phyloP scores from a whole-genome alignment of 2,329 filamentous ascomycete species.

The Fusarium dlaminii region DNA sequence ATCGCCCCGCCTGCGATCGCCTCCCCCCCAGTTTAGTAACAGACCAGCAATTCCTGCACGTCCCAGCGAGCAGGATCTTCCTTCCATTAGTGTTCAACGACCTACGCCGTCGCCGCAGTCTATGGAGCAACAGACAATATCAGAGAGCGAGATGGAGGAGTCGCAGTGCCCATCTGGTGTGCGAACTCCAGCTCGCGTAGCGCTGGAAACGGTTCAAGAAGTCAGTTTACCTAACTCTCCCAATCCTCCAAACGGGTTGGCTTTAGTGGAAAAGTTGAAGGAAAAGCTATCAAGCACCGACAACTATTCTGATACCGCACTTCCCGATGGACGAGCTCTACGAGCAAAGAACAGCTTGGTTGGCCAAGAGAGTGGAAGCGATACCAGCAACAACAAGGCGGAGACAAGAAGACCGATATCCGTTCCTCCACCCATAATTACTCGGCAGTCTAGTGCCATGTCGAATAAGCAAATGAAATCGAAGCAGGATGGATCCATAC shows the following conservation, averaged over 20 bases:
- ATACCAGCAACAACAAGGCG: slow-evolving; percentile 65
- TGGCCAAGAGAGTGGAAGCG: slow-evolving; percentile 70
- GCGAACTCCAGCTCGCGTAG: slow-evolving; percentile 69
- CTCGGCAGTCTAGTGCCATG: slow-evolving; percentile 70
- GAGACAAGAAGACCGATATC: slow-evolving; percentile 55
- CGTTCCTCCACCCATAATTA: slow-evolving; percentile 64
- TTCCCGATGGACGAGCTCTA: slow-evolving; percentile 53
- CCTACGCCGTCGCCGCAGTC: slow-evolving; percentile 58
- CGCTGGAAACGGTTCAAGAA: slow-evolving; percentile 91
- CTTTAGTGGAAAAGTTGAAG: slow-evolving; percentile 60
- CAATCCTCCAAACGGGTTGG: slow-evolving; percentile 55
- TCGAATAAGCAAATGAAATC: slow-evolving; percentile 75
- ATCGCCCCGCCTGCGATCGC: slow-evolving; percentile 80
- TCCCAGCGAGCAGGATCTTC: slow-evolving; percentile 61
- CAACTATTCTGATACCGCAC: slow-evolving; percentile 53
- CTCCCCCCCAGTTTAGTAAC: slow-evolving; percentile 66
- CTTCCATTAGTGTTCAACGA: slow-evolving; percentile 63
- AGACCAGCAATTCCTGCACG: slow-evolving; percentile 57
- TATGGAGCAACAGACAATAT: slow-evolving; percentile 51
- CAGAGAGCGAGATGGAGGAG: slow-evolving; percentile 65
- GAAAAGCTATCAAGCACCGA: slow-evolving; percentile 57
- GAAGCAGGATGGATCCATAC: slow-evolving; percentile 79
- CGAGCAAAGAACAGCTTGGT: slow-evolving; percentile 59
- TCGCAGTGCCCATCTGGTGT: slow-evolving; percentile 59
- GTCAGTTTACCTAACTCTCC: slow-evolving; percentile 81